A percentile compares a stretch with the other conserved stretches of the same genome.
phyloP scores from a whole-genome alignment of 192 early-diverging fungal genomes.

The Coemansia sp. region DNA sequence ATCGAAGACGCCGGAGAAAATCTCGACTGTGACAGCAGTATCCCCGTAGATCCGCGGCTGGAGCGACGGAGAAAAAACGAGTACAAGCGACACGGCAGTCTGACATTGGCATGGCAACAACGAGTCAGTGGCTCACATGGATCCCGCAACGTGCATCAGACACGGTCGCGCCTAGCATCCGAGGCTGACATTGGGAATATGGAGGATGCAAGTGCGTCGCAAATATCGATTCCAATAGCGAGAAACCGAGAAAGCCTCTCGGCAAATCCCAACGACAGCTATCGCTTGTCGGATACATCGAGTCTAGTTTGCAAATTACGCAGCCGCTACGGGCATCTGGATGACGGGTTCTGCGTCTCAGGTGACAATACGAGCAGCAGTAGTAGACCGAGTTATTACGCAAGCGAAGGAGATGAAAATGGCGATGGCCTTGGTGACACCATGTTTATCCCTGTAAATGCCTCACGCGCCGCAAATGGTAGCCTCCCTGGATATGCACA shows the following conservation, averaged over 20 bases:
- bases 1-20: constrained; percentile 2
- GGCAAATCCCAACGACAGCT: constrained; percentile 1
- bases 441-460: constrained; percentile 34
- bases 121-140: constrained; percentile 6
- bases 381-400: too few relatives aligned
- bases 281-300: too few relatives aligned
- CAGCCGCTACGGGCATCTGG: neutral
- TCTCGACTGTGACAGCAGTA: neutral
- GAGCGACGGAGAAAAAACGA: constrained; percentile 39
- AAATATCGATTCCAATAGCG: constrained; percentile 25
- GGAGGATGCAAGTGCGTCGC: constrained; percentile 7
- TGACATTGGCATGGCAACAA: constrained; percentile 41
- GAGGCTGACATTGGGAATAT: constrained; percentile 1
- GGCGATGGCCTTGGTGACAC: constrained; percentile 9
- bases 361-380: too few relatives aligned
- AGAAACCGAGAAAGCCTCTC: constrained; percentile 1
- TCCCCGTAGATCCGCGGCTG: constrained; percentile 17
- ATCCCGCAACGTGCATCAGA: constrained; percentile 4
- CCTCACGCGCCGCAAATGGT: constrained; percentile 8
- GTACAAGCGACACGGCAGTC: constrained; percentile 47
- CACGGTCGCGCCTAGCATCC: constrained; percentile 15
- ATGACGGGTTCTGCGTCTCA: too few relatives aligned
- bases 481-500: too few relatives aligned
- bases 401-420: too few relatives aligned
- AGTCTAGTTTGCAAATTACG: neutral